Evolutionary conservation across 2,329 filamentous ascomycete genomes (phyloP).

Genomic region (Talaromyces marneffei): DNA sequence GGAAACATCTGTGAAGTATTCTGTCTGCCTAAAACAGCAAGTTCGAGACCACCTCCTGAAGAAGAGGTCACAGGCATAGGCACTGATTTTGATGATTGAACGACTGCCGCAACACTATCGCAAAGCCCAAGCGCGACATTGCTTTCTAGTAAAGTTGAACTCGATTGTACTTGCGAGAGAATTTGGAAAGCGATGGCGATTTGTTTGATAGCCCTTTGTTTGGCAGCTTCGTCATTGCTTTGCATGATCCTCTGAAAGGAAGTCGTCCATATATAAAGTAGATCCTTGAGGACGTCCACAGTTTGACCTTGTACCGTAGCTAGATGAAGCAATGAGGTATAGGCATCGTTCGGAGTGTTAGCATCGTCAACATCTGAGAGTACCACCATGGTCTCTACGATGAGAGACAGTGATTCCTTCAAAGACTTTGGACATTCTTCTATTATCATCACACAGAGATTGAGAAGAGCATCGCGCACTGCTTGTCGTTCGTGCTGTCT

Average conservation of each 20-base stretch:
- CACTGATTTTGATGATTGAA: conserved; percentile 31
- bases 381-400: conserved; percentile 75
- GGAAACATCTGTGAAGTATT: conserved; percentile 43
- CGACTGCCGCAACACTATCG: conserved; percentile 60
- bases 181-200: conserved; percentile 68
- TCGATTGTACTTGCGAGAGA: conserved; percentile 57
- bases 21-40: conserved; percentile 24
- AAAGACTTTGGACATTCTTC: conserved; percentile 74
- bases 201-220: conserved; percentile 65
- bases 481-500: conserved; percentile 64
- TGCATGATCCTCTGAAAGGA: conserved; percentile 79
- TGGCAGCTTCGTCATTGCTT: conserved; percentile 71
- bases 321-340: conserved; percentile 52
- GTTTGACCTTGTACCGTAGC: conserved; percentile 58
- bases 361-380: conserved; percentile 52
- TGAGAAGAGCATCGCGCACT: conserved; percentile 62
- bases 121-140: conserved; percentile 63
- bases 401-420: conserved; percentile 60
- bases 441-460: conserved; percentile 67
- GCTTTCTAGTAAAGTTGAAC: conserved; percentile 62
- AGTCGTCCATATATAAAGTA: conserved; percentile 73
- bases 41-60: conserved; percentile 19
- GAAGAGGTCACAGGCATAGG: conserved; percentile 26
- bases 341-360: conserved; percentile 32
- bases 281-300: conserved; percentile 60